Percentiles rank a stretch among this genome's conserved stretches.
Conservation (phyloP, 2,329 filamentous ascomycete genomes). For the Penicillium fuscoglaucum region DNA sequence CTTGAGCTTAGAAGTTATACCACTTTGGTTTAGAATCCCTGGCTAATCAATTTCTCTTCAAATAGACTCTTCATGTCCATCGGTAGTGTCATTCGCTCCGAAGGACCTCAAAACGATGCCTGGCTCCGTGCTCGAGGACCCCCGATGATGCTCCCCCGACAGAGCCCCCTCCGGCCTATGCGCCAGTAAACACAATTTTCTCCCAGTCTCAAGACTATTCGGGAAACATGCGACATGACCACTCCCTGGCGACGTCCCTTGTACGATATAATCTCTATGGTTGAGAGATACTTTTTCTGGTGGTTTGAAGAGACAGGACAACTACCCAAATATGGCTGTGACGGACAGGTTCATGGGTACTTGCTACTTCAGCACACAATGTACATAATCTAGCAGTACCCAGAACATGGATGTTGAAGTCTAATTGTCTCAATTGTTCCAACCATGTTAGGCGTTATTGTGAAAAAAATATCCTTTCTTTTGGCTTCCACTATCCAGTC, state of each 20-base stretch:
- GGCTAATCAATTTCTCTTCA: slow-evolving; percentile 3
- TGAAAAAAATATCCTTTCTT: neutral
- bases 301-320: slow-evolving; percentile 13
- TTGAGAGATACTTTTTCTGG: slow-evolving; percentile 12
- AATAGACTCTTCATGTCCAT: slow-evolving; percentile 95
- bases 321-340: neutral
- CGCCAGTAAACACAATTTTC: slow-evolving; percentile 30
- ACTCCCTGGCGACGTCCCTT: slow-evolving; percentile 23
- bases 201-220: slow-evolving; percentile 10
- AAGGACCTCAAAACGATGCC: slow-evolving; percentile 74
- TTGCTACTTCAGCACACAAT: slow-evolving; percentile 4
- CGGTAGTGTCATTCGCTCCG: slow-evolving; percentile 91
- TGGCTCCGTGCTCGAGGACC: slow-evolving; percentile 73
- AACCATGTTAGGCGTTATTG: slow-evolving; percentile 2
- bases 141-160: slow-evolving; percentile 66
- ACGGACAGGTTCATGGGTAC: slow-evolving; percentile 5
- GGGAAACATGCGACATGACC: slow-evolving; percentile 26
- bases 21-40: neutral
- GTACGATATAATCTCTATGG: slow-evolving; percentile 34
- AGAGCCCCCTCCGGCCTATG: slow-evolving; percentile 36
- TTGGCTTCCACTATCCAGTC: neutral
- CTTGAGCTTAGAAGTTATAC: neutral
- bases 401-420: slow-evolving; percentile 3
- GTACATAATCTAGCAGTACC: slow-evolving; percentile 12
- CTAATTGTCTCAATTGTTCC: neutral